Evolutionary conservation across 2,329 filamentous ascomycete species (phyloP).

Genomic region (Nothomitra cinnamomea): DNA sequence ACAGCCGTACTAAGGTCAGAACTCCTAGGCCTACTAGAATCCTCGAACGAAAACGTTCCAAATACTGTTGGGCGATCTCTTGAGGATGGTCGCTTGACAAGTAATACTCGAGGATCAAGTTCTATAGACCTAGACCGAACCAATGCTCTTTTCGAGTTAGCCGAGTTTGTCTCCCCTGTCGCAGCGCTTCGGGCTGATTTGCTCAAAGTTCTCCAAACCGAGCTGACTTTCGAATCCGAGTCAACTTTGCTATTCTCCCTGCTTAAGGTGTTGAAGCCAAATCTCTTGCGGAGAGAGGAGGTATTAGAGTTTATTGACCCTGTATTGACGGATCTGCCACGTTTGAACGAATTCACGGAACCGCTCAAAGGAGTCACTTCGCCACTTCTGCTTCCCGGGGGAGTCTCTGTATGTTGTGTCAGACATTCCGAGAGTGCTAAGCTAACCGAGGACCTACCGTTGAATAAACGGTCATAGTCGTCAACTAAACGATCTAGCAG

Average conservation of each 20-base stretch:
- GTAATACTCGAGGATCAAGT: conserved; percentile 32
- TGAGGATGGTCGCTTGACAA: conserved; percentile 34
- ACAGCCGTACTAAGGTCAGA: conserved; percentile 27
- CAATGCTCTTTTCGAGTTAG: conserved; percentile 47
- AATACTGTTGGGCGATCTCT: conserved; percentile 35
- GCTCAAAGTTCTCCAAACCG: conserved; percentile 76
- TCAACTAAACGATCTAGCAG: conserved; percentile 77
- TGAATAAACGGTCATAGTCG: conserved; percentile 78
- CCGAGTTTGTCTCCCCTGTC: conserved; percentile 34
- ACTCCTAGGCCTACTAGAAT: conserved; percentile 10
- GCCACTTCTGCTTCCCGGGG: conserved; percentile 22
- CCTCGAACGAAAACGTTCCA: conserved; percentile 30
- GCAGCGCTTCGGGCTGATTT: conserved; percentile 49
- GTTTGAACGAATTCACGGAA: conserved; percentile 40
- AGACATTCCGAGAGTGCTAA: not conserved
- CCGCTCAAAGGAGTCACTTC: conserved; percentile 30
- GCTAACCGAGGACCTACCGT: conserved; percentile 32
- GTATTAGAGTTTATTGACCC: conserved; percentile 72
- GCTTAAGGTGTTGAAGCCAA: conserved; percentile 60
- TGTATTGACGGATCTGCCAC: conserved; percentile 42
- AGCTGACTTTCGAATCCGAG: conserved; percentile 50
- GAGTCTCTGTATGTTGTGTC: not conserved
- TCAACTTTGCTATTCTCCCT: conserved; percentile 64
- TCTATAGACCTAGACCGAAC: conserved; percentile 66
- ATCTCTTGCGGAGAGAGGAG: conserved; percentile 69